Base-by-base conservation (phyloP, 306 rosid species). In the Sicyos edulis region DNA sequence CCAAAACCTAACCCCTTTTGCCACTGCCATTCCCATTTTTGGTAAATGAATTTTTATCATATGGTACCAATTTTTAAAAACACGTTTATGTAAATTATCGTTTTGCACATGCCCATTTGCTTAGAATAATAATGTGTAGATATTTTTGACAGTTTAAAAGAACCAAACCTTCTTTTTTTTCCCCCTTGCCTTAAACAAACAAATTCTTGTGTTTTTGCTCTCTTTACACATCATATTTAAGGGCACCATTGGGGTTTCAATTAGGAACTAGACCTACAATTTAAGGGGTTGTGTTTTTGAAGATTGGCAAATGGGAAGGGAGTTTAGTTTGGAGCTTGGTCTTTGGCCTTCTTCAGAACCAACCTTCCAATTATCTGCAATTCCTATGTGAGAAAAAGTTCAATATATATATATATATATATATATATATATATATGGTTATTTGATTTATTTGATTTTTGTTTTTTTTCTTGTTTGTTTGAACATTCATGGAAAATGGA, bases 61-160 rank as follows among this genome's bases (percentile, higher is more conserved):
- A 40, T 40, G 10, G 10, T 40, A 66, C 13, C 13, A 45, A 42
- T 32, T 32, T 37, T 77, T 15, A 6, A 6, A 40, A 21, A 63
- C 56, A 71, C 15, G 65, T 77, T 67, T 47, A 4, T 67, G 10
- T 34, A 61, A 16, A 24, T 63, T 63, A 54, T 63, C 77, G n/a
- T 72, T 78, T 78, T 40, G 51, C 80, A 71, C 80, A 75, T 78
- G 80, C 73, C 67, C 73, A 71, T 50, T 57, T 47, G 37, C 74
- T 10, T 29, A 22, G 32, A 22, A 21, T 5, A 2, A 45, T 11
- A 47, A 20, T 16, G 20, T 49, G 73, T 22, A 22, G 58, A 68
- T 68, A 49, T 45, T 66, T 45, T 47, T 65, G 26, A 65, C 54
- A 40, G 10, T 45, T 21, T 66, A 45, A 2, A 21, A 20, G n/a